These are phyloP conservation scores for Crithidia mellificae DNA, from an alignment of 208 protist species.

Conservation along the genomic window DNA sequence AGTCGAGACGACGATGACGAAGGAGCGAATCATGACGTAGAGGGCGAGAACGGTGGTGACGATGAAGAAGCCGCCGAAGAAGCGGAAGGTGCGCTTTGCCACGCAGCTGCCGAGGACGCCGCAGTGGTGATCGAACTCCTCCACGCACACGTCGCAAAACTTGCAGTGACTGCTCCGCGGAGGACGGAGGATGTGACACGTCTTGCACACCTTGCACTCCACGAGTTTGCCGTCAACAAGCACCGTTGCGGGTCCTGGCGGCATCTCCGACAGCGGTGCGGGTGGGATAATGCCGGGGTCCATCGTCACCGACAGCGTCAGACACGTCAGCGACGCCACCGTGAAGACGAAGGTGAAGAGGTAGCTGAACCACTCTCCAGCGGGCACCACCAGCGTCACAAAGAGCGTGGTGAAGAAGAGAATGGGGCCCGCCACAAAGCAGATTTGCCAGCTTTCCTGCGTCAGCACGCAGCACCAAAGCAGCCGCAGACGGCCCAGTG, in stretches of 20 bases:
- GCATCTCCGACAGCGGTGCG: slow-evolving; percentile 27
- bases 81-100: slow-evolving; percentile 79
- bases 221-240: slow-evolving; percentile 45
- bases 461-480: slow-evolving; percentile 54
- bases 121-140: slow-evolving; percentile 90
- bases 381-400: slow-evolving; percentile 49
- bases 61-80: slow-evolving; percentile 81
- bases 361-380: slow-evolving; percentile 52
- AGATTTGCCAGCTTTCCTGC: slow-evolving; percentile 40
- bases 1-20: slow-evolving; percentile 31
- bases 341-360: slow-evolving; percentile 41
- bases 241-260: slow-evolving; percentile 20
- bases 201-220: slow-evolving; percentile 73
- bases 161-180: slow-evolving; percentile 80
- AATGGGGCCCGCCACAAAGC: slow-evolving; percentile 43
- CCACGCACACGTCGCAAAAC: slow-evolving; percentile 82
- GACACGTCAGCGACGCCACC: slow-evolving; percentile 41
- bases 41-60: slow-evolving; percentile 38
- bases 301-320: slow-evolving; percentile 55
- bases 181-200: slow-evolving; percentile 77
- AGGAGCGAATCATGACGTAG: slow-evolving; percentile 51
- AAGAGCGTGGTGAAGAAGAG: slow-evolving; percentile 47
- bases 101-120: slow-evolving; percentile 77
- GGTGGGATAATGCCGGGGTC: slow-evolving; percentile 80
- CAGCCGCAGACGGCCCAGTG: slow-evolving; percentile 40